Conservation (phyloP, 202 grass and related monocot genomes). For the Elaeis oleifera region DNA sequence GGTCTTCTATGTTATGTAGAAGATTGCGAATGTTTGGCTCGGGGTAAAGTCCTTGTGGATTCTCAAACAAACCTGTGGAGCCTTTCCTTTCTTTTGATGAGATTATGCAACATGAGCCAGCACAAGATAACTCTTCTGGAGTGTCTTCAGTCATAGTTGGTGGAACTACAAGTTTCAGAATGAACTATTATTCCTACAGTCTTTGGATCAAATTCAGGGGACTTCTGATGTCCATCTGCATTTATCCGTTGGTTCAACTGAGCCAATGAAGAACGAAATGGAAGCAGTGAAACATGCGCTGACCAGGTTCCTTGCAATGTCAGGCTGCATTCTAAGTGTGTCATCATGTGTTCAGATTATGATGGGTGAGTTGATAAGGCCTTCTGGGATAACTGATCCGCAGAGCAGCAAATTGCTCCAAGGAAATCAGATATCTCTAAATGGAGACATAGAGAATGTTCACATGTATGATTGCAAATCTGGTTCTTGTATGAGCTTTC, state of each 20-base stretch:
- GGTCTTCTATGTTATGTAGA: slow-evolving; percentile 12
- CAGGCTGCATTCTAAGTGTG: slow-evolving; percentile 51
- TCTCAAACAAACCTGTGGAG: slow-evolving; percentile 41
- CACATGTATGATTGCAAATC: slow-evolving; percentile 40
- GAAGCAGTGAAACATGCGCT: slow-evolving; percentile 21
- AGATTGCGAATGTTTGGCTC: slow-evolving; percentile 42
- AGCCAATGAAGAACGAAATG: slow-evolving; percentile 17
- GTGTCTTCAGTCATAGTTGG: slow-evolving; percentile 18
- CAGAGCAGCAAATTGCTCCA: slow-evolving; percentile 29
- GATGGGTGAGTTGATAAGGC: slow-evolving; percentile 23
- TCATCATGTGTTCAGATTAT: slow-evolving; percentile 63
- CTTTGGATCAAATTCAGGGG: slow-evolving; percentile 33
- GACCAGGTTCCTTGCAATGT: slow-evolving; percentile 22
- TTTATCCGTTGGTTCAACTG: slow-evolving; percentile 28
- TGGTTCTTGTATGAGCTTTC: slow-evolving; percentile 5
- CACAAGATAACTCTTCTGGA: slow-evolving; percentile 25
- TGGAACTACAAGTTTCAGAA: slow-evolving; percentile 17
- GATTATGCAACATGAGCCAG: slow-evolving; percentile 19
- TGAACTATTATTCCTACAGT: slow-evolving; percentile 37
- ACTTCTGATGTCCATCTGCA: slow-evolving; percentile 49
- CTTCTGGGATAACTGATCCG: slow-evolving; percentile 34
- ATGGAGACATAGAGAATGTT: slow-evolving; percentile 63
- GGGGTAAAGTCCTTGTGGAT: slow-evolving; percentile 39
- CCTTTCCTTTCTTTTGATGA: slow-evolving; percentile 45
- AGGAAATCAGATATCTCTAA: slow-evolving; percentile 64